These are phyloP conservation scores for Rhypophila decipiens DNA, from an alignment of 495 filamentous ascomycete species.

Conservation along the genomic window DNA sequence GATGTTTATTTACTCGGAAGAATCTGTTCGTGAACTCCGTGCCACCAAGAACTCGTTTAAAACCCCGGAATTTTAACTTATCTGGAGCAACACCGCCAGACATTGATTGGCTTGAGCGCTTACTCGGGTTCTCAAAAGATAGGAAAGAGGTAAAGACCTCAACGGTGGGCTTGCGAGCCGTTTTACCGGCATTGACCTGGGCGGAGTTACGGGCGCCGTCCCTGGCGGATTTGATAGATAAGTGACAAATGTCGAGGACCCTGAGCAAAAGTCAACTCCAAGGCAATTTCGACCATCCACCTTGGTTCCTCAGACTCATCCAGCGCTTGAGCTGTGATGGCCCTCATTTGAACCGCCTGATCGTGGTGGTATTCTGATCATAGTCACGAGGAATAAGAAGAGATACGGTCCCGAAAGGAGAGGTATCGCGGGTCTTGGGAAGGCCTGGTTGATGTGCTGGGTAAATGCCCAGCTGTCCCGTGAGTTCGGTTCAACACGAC, in stretches of 20 bases:
- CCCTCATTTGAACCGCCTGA: not conserved
- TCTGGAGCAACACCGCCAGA: not conserved
- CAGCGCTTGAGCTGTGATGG: not conserved
- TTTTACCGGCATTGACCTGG: not conserved
- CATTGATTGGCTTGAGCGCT: not conserved
- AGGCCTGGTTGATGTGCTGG: not conserved
- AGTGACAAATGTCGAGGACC: not conserved
- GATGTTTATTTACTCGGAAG: not conserved
- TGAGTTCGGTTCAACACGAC: not conserved
- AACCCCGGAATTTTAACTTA: not conserved
- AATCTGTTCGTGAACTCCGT: not conserved
- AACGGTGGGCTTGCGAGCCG: not conserved
- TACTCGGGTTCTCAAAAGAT: not conserved
- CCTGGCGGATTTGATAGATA: not conserved
- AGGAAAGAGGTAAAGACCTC: not conserved
- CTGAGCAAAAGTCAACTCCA: not conserved
- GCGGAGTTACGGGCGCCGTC: not conserved
- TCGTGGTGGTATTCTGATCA: not conserved
- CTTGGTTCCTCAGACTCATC: not conserved
- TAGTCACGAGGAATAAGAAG: not conserved
- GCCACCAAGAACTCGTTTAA: not conserved
- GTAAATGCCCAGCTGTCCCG: not conserved
- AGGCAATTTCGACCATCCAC: not conserved
- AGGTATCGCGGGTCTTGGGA: not conserved
- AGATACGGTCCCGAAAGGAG: not conserved